phyloP scores from a whole-genome alignment of 75 land plant species.

The Adiantum capillusveneris region DNA sequence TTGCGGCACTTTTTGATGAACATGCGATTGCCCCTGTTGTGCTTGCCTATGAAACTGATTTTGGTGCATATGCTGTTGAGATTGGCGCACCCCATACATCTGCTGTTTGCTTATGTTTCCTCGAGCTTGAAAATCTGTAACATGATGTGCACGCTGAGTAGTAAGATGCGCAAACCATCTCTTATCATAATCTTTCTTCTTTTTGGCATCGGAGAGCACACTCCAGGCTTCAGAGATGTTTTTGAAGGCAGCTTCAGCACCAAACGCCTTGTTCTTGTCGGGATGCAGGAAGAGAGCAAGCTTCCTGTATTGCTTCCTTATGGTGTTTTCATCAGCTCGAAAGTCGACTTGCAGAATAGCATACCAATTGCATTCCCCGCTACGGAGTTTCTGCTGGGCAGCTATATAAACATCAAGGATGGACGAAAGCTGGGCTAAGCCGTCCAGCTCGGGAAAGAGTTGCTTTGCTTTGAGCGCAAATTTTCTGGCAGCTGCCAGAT shows the following conservation, averaged over 20 bases:
- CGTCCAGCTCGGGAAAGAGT: conserved; percentile 66
- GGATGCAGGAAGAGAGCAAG: conserved; percentile 50
- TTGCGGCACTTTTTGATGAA: background rate
- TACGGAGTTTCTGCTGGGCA: conserved; percentile 20
- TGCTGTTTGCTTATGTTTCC: background rate
- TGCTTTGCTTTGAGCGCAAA: conserved; percentile 61
- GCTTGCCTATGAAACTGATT: background rate
- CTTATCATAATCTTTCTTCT: conserved; percentile 30
- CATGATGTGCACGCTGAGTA: background rate
- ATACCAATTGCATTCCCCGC: conserved; percentile 29
- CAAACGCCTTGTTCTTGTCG: conserved; percentile 27
- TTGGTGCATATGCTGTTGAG: background rate
- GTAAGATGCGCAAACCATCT: background rate
- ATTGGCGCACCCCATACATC: too few species aligned
- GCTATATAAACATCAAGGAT: conserved; percentile 65
- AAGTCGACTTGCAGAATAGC: conserved; percentile 50
- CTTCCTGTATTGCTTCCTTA: conserved; percentile 41
- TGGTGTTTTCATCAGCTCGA: conserved; percentile 12
- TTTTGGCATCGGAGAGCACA: conserved; percentile 46
- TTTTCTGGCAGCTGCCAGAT: conserved; percentile 54
- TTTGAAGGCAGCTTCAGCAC: conserved; percentile 45
- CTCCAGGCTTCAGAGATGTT: conserved; percentile 50
- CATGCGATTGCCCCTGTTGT: conserved; percentile 8
- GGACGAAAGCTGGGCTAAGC: conserved; percentile 61
- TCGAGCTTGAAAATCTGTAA: background rate